phyloP scores from a whole-genome alignment of 768 basidiomycete species.

The Phlebiopsis gigantea region DNA sequence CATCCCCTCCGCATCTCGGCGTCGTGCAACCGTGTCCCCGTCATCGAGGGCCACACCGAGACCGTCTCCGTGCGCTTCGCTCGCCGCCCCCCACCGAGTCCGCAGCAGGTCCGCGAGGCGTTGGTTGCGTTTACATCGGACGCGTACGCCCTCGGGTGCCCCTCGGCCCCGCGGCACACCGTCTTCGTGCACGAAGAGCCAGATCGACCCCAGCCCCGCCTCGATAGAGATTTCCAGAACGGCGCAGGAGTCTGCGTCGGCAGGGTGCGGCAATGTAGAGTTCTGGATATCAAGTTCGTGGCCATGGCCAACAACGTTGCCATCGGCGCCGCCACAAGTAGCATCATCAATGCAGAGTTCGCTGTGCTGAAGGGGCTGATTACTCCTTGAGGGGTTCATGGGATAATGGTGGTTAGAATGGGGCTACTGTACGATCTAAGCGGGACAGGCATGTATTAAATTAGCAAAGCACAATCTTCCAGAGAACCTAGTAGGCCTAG shows the following conservation, averaged over 20 bases:
- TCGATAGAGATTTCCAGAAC: slow-evolving; percentile 86
- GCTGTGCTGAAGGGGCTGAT: slow-evolving; percentile 74
- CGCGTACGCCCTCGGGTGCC: slow-evolving; percentile 70
- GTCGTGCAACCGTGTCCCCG: slow-evolving; percentile 90
- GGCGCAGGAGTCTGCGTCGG: slow-evolving; percentile 93
- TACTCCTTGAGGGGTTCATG: not conserved
- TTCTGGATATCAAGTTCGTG: slow-evolving; percentile 95
- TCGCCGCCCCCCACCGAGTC: slow-evolving; percentile 72
- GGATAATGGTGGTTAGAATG: not conserved
- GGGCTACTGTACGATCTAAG: slow-evolving; percentile 12
- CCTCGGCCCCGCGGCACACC: slow-evolving; percentile 78
- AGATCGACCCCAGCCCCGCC: slow-evolving; percentile 89
- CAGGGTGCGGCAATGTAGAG: slow-evolving; percentile 82
- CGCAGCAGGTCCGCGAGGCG: slow-evolving; percentile 84
- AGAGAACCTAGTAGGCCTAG: not conserved
- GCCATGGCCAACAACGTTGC: slow-evolving; percentile 90
- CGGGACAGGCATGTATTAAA: not conserved
- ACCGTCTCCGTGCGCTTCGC: slow-evolving; percentile 85
- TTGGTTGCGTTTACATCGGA: slow-evolving; percentile 70
- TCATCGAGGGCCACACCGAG: slow-evolving; percentile 92
- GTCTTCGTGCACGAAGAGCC: slow-evolving; percentile 90
- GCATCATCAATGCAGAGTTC: slow-evolving; percentile 94
- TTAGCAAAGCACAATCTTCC: not conserved
- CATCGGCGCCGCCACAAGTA: slow-evolving; percentile 95
- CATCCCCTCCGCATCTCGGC: slow-evolving; percentile 88